phyloP scores from a whole-genome alignment of 73 alveolate genomes.

The Paramecium caudatum region DNA sequence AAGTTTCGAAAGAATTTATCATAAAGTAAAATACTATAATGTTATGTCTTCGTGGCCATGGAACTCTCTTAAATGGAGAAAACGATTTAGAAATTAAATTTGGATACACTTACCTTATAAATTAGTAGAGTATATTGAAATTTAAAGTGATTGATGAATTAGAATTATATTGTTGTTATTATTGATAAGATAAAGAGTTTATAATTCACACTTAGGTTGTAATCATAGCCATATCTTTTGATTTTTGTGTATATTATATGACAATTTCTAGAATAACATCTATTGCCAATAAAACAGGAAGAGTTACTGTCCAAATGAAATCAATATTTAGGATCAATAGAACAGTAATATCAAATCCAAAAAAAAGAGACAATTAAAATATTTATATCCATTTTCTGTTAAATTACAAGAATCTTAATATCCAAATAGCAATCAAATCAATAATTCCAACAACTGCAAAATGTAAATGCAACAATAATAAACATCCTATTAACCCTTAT shows the following conservation, averaged over 20 bases:
- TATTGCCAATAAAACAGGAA: neutral
- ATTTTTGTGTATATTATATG: neutral
- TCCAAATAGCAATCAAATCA: slow-evolving; percentile 31
- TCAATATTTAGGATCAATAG: neutral
- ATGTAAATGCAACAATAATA: neutral
- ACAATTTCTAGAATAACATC: neutral
- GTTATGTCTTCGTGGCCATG: neutral
- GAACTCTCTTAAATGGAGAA: neutral
- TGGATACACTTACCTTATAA: neutral
- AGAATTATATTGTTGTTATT: neutral
- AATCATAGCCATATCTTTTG: no score
- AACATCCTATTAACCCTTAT: slow-evolving; percentile 3
- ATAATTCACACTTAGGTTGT: no score
- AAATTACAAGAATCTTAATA: neutral
- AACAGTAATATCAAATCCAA: slow-evolving; percentile 11
- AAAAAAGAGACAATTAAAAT: neutral
- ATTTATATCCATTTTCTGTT: neutral
- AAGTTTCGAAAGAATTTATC: neutral
- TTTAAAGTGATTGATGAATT: neutral
- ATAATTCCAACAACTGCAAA: neutral
- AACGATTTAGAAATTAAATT: neutral
- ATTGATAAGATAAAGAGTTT: neutral
- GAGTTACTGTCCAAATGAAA: neutral
- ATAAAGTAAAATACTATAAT: neutral
- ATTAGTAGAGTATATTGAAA: neutral